These are phyloP conservation scores for Parmelia sp. DNA, from an alignment of 495 filamentous ascomycete species.

Conservation along the genomic window DNA sequence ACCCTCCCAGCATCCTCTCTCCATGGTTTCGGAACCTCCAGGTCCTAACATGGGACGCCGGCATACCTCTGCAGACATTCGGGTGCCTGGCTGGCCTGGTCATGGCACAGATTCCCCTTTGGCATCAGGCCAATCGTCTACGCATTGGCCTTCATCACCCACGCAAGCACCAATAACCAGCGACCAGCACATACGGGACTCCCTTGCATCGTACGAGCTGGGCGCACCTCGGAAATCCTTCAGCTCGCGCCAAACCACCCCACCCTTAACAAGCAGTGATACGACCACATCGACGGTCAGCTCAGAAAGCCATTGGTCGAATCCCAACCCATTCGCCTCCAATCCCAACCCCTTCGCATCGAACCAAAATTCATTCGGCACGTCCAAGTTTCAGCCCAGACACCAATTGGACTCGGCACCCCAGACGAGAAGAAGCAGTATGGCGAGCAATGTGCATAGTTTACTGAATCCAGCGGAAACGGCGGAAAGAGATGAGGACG, in stretches of 20 bases:
- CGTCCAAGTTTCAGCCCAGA: constrained; percentile 40
- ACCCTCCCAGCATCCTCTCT: constrained; percentile 62
- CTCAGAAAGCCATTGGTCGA: constrained; percentile 54
- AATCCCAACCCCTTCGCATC: constrained; percentile 14
- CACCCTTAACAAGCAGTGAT: constrained; percentile 49
- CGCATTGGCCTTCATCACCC: constrained; percentile 81
- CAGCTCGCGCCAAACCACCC: constrained; percentile 65
- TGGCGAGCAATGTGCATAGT: constrained; percentile 72
- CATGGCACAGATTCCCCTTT: constrained; percentile 57
- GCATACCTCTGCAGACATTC: constrained; percentile 95
- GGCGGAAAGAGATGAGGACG: constrained; percentile 61
- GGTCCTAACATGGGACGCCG: constrained; percentile 67
- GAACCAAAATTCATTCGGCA: constrained; percentile 43
- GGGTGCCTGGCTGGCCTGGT: constrained; percentile 76
- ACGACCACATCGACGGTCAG: constrained; percentile 41
- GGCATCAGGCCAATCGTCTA: constrained; percentile 60
- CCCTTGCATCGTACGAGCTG: constrained; percentile 76
- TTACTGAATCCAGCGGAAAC: constrained; percentile 83
- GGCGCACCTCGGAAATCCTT: constrained; percentile 51
- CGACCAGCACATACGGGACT: constrained; percentile 76
- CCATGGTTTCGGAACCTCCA: constrained; percentile 64
- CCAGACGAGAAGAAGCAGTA: constrained; percentile 63
- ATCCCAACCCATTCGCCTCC: constrained; percentile 28
- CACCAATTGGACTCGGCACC: constrained; percentile 41
- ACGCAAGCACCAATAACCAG: constrained; percentile 57